These are phyloP conservation scores for Colletotrichum spinosum DNA, from an alignment of 2,329 filamentous ascomycete genomes.

Conservation along the genomic window DNA sequence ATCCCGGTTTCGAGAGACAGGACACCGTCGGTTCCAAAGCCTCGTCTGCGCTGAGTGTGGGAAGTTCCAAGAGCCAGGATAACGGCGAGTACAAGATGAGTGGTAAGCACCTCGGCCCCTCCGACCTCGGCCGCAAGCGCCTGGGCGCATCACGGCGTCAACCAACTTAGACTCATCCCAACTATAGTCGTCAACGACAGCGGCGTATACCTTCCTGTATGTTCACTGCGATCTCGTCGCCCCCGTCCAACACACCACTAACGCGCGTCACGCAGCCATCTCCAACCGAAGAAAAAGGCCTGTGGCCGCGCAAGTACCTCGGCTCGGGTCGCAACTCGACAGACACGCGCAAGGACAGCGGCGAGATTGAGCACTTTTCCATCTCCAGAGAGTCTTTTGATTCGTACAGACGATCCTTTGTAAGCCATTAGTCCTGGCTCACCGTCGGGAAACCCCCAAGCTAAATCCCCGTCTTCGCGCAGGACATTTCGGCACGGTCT, in stretches of 20 bases:
- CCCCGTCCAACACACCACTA: conserved; percentile 41
- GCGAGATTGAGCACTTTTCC: conserved; percentile 91
- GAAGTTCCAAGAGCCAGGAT: conserved; percentile 70
- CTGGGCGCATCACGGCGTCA: conserved; percentile 40
- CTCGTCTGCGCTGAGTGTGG: conserved; percentile 71
- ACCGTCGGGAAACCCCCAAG: not conserved
- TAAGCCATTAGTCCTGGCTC: conserved; percentile 59
- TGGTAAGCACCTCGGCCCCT: conserved; percentile 63
- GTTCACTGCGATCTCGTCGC: conserved; percentile 42
- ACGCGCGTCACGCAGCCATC: conserved; percentile 72
- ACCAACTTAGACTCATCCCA: conserved; percentile 41
- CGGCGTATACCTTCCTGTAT: conserved; percentile 92
- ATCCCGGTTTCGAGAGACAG: conserved; percentile 69
- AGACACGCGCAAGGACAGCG: conserved; percentile 68
- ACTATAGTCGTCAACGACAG: conserved; percentile 90
- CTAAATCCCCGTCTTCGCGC: conserved; percentile 21
- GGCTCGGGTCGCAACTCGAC: conserved; percentile 62
- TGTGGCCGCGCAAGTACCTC: conserved; percentile 75
- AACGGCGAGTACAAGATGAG: conserved; percentile 84
- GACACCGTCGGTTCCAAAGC: conserved; percentile 72
- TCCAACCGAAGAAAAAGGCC: conserved; percentile 83
- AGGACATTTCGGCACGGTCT: conserved; percentile 93
- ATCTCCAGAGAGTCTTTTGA: conserved; percentile 98
- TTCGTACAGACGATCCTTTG: conserved; percentile 95
- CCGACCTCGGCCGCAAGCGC: conserved; percentile 15